Evolutionary conservation across 2,329 filamentous ascomycete species (phyloP).

Genomic region (Hyphodiscus sp.): DNA sequence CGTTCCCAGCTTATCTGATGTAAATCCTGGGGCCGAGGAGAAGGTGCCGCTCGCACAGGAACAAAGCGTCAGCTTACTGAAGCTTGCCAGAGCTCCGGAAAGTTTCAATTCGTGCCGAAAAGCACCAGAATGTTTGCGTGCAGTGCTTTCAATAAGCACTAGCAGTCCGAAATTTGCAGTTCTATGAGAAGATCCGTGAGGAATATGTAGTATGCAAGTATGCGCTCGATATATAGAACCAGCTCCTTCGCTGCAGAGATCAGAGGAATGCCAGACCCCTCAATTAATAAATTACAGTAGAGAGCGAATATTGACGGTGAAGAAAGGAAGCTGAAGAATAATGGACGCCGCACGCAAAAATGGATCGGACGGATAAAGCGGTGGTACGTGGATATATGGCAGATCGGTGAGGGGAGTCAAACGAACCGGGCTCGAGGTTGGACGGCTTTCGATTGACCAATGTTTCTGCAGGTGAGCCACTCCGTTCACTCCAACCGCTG

Average conservation of each 20-base stretch:
- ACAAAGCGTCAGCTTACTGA: conserved; percentile 10
- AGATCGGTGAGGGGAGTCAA: neutral
- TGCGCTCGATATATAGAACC: conserved; percentile 9
- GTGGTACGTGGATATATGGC: conserved; percentile 19
- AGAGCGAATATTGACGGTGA: conserved; percentile 21
- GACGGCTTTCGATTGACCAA: conserved; percentile 14
- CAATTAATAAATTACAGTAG: conserved; percentile 27
- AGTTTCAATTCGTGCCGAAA: neutral
- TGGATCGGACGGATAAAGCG: conserved; percentile 18
- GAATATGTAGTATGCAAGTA: conserved; percentile 10
- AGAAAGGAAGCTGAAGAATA: conserved; percentile 8
- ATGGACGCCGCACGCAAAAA: conserved; percentile 11
- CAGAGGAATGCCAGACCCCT: conserved; percentile 35
- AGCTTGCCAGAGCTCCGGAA: neutral
- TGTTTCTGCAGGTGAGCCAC: conserved; percentile 27
- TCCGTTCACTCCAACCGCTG: conserved; percentile 29
- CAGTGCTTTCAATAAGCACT: conserved; percentile 3
- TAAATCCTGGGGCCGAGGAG: conserved; percentile 1
- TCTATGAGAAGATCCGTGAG: conserved; percentile 7
- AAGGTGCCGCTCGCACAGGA: conserved; percentile 5
- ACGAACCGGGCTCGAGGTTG: conserved; percentile 7
- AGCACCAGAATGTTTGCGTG: neutral
- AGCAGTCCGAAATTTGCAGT: conserved; percentile 8
- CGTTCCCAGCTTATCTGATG: neutral
- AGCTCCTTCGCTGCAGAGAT: conserved; percentile 5